Base-by-base conservation (phyloP, 106 monocot species). In the Hemerocallis citrina region DNA sequence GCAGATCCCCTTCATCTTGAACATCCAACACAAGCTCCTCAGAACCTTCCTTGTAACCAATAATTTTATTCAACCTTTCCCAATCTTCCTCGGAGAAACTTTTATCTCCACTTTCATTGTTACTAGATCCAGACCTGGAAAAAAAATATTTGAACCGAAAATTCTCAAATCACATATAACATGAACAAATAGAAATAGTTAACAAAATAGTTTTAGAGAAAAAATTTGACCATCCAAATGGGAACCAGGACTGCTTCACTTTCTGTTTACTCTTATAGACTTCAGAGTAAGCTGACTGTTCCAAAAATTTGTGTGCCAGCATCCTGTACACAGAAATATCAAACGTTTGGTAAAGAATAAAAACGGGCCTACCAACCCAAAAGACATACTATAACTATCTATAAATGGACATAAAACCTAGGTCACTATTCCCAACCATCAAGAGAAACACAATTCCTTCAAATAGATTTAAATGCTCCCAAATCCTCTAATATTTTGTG, bases 251-350 rank as follows among this genome's bases (percentile, higher is more conserved):
- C 43, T 36, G 70, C 64, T 75, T 71, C 46, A 55, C 13, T 40
- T 84, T 84, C 65, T 81, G 71, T 59, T 82, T 81, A 36, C 62
- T 76, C 62, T 63, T 48, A 74, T 81, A 52, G 52, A 69, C 57
- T 73, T 72, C 78, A 55, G 80, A 80, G 52, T 76, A 73, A 56
- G 50, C 37, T 22, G 78, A 76, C 60, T 96, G 86, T 41, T 85
- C 76, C 56, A 96, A 81, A 72, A 96, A 84, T 61, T 79, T 87
- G 75, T 96, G 96, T 40, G 96, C 96, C 71, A 96, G 65, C 96
- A 91, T 87, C 81, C 95, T 96, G 82, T 32, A 77, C 40, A 32
- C 46, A 74, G 24, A 5, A 58, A 55, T 42, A 25, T n/a, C 16
- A 42, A 37, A 19, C 17, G 36, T 5, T 10, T 58, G 25, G 15